Evolutionary conservation across 2,329 filamentous ascomycete genomes (phyloP), one percentile per base, ranked within the genome.

Genomic region (Alternaria brassicicola): DNA sequence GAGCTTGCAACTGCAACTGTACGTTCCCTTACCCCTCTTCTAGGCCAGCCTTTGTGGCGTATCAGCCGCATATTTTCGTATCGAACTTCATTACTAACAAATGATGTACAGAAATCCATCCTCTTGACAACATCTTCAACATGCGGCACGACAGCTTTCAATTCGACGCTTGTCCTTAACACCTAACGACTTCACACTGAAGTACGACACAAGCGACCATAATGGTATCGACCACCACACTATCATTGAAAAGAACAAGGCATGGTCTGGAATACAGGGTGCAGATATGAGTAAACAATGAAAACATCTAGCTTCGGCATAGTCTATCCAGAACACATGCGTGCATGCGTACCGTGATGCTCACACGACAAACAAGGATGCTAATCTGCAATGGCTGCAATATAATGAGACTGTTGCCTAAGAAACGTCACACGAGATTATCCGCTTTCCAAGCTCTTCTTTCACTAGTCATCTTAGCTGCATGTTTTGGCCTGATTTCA

Each of bases 1-100:
- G 73, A 52, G 64, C 66, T 50, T 75, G 73, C 71, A 68, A 64
- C 61, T 75, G 73, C 72, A 57, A 60, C 42, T 62, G 60, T 62
- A 60, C 28, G 60, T 55, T 31, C 3, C 26, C 41, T 30, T 26
- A 4, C 30, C 43, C 30, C 19, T 21, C 17, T n/a, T 21, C 8
- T 23, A 21, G 12, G 21, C 43, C 8, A 25, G 23, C 8, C 13
- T n/a, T 21, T 15, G 43, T 35, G 43, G 19, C 30, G 43, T 12
- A 33, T n/a, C 19, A 4, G 13, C 19, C n/a, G 26, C 7, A 33
- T 10, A 3, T 25, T 15, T 15, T 21, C 28, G 13, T 19, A 31
- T 28, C 9, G 25, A 19, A 35, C 19, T n/a, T n/a, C 12, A 15
- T 45, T 41, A 25, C 31, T 48, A 33, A 55, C 17, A 30, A 17